A percentile compares a stretch with the other conserved stretches of the same genome.
These are phyloP conservation scores for Rhodofomes roseus DNA, from an alignment of 1,284 basidiomycete species.

Conservation along the genomic window DNA sequence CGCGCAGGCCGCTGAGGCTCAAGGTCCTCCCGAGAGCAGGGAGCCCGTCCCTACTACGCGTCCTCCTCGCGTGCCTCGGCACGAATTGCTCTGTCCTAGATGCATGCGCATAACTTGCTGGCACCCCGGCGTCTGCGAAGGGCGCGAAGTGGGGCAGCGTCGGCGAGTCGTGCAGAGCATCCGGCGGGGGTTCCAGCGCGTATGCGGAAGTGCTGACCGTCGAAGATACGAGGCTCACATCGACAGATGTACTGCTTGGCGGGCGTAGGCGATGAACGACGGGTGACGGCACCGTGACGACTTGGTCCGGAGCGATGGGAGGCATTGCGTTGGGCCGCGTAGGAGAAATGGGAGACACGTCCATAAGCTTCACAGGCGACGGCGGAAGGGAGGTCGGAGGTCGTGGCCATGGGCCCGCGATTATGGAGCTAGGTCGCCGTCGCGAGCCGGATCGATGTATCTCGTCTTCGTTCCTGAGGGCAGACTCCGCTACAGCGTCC, in stretches of 20 bases:
- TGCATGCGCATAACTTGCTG: slow-evolving; percentile 1
- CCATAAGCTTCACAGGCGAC: slow-evolving; percentile 10
- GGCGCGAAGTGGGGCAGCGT: slow-evolving; percentile 18
- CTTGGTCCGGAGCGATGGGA: background rate
- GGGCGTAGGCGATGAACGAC: slow-evolving; percentile 2
- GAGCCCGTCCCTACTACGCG: slow-evolving; percentile 23
- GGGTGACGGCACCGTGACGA: background rate
- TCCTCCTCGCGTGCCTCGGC: slow-evolving; percentile 16
- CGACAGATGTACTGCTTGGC: slow-evolving; percentile 16
- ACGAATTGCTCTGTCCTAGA: background rate
- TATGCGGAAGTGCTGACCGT: slow-evolving; percentile 25
- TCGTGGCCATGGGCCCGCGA: slow-evolving; percentile 29
- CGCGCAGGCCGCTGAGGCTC: slow-evolving; percentile 11
- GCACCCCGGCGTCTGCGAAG: slow-evolving; percentile 22
- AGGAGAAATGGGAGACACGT: slow-evolving; percentile 10
- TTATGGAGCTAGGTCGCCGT: slow-evolving; percentile 20
- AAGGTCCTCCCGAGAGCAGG: slow-evolving; percentile 11
- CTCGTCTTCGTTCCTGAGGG: background rate
- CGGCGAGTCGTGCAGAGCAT: slow-evolving; percentile 15
- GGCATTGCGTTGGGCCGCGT: background rate
- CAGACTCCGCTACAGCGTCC: background rate
- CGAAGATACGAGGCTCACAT: slow-evolving; percentile 24
- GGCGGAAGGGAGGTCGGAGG: slow-evolving; percentile 25
- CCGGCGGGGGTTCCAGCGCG: slow-evolving; percentile 12
- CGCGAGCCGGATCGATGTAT: background rate